These are phyloP conservation scores for Lagenaria siceraria DNA, from an alignment of 306 rosid species.

Conservation along the genomic window DNA sequence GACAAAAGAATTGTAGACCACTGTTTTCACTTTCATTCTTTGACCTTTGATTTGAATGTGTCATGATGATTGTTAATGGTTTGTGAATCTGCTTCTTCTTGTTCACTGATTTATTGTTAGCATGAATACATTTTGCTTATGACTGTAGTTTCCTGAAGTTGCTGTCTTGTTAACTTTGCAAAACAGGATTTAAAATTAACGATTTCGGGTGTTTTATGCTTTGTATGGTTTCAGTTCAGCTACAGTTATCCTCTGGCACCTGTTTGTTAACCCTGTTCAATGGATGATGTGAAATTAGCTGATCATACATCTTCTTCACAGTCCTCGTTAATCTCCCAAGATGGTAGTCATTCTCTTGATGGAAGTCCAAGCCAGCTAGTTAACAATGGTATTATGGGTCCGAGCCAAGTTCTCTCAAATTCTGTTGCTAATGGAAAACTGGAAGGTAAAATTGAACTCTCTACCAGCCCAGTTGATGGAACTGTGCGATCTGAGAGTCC, in stretches of 20 bases:
- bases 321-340: neutral
- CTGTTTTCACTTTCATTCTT: neutral
- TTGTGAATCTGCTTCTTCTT: neutral
- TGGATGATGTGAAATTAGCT: constrained; percentile 11
- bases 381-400: constrained; percentile 3
- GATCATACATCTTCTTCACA: constrained; percentile 6
- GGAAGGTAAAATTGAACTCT: neutral
- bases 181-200: neutral
- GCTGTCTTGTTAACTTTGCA: neutral
- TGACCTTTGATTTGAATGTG: neutral
- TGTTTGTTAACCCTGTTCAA: neutral
- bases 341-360: neutral
- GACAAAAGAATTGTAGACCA: neutral
- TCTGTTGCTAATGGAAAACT: neutral
- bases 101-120: neutral
- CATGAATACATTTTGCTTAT: neutral
- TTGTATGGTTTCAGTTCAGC: neutral
- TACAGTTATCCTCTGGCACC: neutral
- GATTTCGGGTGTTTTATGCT: neutral
- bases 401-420: neutral
- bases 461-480: neutral
- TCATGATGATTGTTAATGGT: neutral
- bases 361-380: neutral
- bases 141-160: neutral
- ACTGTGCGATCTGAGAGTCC: neutral